Percentiles rank a stretch among this genome's conserved stretches.
These are phyloP conservation scores for Aspergillus fumigatus DNA, from an alignment of 2,329 filamentous ascomycete species.

Conservation along the genomic window DNA sequence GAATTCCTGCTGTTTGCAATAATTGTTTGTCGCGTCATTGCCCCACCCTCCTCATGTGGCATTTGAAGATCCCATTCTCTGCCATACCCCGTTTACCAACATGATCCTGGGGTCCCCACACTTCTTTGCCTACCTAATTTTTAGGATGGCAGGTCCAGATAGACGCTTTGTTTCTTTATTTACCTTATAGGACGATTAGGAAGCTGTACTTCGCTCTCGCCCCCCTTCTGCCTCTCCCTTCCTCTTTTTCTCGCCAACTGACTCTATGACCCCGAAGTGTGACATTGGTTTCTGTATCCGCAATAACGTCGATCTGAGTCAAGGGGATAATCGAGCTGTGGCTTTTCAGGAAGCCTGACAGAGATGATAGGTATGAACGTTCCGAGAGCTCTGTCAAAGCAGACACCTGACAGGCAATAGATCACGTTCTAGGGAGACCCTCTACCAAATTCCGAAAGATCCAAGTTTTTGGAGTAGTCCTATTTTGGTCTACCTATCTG, in stretches of 20 bases:
- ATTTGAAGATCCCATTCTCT: not conserved
- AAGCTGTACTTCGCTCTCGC: not conserved
- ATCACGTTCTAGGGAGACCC: conserved; percentile 87
- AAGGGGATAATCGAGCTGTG: not conserved
- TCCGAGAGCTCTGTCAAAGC: not conserved
- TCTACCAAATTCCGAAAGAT: conserved; percentile 88
- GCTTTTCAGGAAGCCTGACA: not conserved
- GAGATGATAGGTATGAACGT: conserved; percentile 29
- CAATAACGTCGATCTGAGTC: not conserved
- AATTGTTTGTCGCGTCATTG: not conserved
- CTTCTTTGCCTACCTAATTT: not conserved
- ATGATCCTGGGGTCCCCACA: not conserved
- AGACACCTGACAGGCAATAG: conserved; percentile 38
- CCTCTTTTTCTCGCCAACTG: not conserved
- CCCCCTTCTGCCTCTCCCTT: not conserved
- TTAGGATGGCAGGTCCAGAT: not conserved
- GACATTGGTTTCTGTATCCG: not conserved
- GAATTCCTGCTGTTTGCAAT: not conserved
- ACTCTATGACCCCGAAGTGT: not conserved
- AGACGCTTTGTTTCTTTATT: not conserved
- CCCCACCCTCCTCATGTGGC: not conserved
- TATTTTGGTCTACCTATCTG: conserved; percentile 86
- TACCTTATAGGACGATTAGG: not conserved
- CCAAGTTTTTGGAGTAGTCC: conserved; percentile 84
- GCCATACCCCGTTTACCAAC: not conserved